Evolutionary conservation across 2,329 filamentous ascomycete genomes (phyloP), one percentile per base, ranked within the genome.

Genomic region (Tolypocladium ovalisporum): DNA sequence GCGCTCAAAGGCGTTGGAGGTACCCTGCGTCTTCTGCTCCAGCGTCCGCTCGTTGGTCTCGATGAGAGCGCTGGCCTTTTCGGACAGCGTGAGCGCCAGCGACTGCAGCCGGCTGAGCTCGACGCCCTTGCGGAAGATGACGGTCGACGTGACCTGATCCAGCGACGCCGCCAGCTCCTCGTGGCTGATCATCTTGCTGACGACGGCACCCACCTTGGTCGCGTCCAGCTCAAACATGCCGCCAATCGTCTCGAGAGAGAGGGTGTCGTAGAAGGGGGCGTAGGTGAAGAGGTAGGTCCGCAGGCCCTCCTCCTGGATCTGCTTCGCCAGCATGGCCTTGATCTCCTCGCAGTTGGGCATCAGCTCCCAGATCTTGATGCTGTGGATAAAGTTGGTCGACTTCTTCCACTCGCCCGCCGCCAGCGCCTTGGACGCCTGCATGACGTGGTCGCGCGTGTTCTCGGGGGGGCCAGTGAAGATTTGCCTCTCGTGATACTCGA

Each of bases 131-230:
- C 94, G 88, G 89, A 99, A 99, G 77, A 97, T 94, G 75, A 99
- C 90, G 55, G 90, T 95, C 65, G 89, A 87, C 68, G 95, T 97
- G 76, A 99, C 93, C 77, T 99, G 94, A 79, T 99, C 95, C 34
- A 99, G 85, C 40, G 94, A 95, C 49, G 94, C 94, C 12, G 89
- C 90, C 54, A 99, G 86, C 75, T 99, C 94, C 76, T 99, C 94
- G 79, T 99, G 94, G 68, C 91, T 96, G 74, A 99, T 97, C 94
- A 99, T 99, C 80, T 96, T 96, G 82, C 90, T 96, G 68, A 99
- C 86, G 57, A 99, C 86, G 39, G 94, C 91, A n/a, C 89, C 81
- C 55, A 97, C 92, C 82, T 97, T 97, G 76, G 87, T 84, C 65
- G 87, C 79, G 58, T 92, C 83, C 29, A 99, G 86, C 76, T 99